Evolutionary conservation across 768 basidiomycete species (phyloP), one percentile per base, ranked within the genome.

Genomic region (Boletus reticulatus): DNA sequence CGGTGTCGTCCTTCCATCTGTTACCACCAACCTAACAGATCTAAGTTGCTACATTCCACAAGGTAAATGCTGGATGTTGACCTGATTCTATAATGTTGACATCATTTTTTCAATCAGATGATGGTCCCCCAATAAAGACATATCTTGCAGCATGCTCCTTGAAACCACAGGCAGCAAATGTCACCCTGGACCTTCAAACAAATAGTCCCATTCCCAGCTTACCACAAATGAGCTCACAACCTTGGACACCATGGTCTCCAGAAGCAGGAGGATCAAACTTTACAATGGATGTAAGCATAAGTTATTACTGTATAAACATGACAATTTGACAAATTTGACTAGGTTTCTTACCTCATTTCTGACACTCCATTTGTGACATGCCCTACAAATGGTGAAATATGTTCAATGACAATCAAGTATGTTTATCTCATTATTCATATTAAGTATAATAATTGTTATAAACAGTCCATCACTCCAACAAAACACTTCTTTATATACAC

Each of bases 101-200:
- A 29, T 29, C 8, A 7, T 29, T 29, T 29, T 29, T 29, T 29
- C 8, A 7, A 44, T 8, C 13, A 44, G 43, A 44, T 24, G 43
- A 24, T 44, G 16, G 17, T 22, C 27, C 24, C 19, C 34, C 45
- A 41, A 12, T 59, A 4, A 43, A 22, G 17, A 19, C 22, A 11
- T 54, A 54, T 39, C 3, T 62, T 24, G 56, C 61, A 24, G 56
- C 52, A 16, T 62, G 61, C 16, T 58, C 34, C 17, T 14, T 62
- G 14, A 11, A 22, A 14, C 17, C 57, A 27, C 17, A 49, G 31
- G 9, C 42, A 7, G 20, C 4, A 16, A 17, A n/a, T 22, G 43
- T 24, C 8, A 56, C 20, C 3, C 22, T 64, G 8, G 43, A 64
- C 12, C 13, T 46, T 32, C 58, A 47, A n/a, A 22, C 49, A n/a